A percentile compares a stretch with the other conserved stretches of the same genome.
Evolutionary conservation across 495 filamentous ascomycete species (phyloP).

Genomic region (Ramalina intermedia): DNA sequence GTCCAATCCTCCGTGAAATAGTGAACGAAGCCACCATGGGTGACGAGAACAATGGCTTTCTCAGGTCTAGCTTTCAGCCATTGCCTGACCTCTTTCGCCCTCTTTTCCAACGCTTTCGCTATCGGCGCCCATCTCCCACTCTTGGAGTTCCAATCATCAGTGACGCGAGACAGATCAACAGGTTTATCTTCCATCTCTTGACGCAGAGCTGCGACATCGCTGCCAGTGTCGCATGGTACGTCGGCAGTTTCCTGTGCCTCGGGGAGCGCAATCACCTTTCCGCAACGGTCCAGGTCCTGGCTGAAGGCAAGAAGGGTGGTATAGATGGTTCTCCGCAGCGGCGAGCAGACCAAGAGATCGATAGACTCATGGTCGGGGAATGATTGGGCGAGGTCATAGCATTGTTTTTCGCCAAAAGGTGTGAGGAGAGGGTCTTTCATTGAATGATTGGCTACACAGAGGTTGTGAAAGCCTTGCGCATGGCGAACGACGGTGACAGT

Average conservation of each 20-base stretch:
- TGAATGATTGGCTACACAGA: constrained; percentile 51
- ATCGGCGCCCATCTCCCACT: constrained; percentile 43
- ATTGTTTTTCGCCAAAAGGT: constrained; percentile 61
- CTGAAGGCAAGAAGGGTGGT: constrained; percentile 63
- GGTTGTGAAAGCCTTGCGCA: constrained; percentile 48
- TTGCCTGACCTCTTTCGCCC: constrained; percentile 49
- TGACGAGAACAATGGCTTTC: constrained; percentile 55
- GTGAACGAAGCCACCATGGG: constrained; percentile 57
- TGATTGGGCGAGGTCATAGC: constrained; percentile 37
- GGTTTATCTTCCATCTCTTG: constrained; percentile 26
- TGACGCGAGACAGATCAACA: constrained; percentile 49
- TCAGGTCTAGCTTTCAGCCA: constrained; percentile 47
- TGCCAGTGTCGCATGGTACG: constrained; percentile 69
- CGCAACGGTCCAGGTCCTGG: constrained; percentile 32
- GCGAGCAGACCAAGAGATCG: constrained; percentile 65
- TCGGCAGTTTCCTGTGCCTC: constrained; percentile 70
- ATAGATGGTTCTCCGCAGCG: constrained; percentile 69
- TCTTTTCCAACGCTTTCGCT: constrained; percentile 39
- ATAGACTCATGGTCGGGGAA: constrained; percentile 54
- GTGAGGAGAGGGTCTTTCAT: constrained; percentile 71
- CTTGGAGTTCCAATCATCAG: constrained; percentile 60
- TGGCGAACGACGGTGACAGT: constrained; percentile 1
- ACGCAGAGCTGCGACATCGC: constrained; percentile 33
- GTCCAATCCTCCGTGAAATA: constrained; percentile 79
- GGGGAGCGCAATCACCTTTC: constrained; percentile 53